Conservation (phyloP, 1,284 basidiomycete species). For the Malassezia psittaci region DNA sequence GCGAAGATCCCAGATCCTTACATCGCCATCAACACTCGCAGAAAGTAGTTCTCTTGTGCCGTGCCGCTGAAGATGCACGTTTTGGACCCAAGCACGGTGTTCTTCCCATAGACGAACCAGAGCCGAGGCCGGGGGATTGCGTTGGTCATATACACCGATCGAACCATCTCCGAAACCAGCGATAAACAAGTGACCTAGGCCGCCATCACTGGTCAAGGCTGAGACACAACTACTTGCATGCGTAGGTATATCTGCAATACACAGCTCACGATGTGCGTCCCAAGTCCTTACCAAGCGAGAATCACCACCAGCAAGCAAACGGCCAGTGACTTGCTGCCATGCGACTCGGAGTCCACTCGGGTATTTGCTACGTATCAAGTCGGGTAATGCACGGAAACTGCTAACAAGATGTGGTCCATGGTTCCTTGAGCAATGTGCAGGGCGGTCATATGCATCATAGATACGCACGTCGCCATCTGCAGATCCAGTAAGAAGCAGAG, state of each 20-base stretch:
- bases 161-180: slow-evolving; percentile 88
- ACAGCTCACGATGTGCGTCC: slow-evolving; percentile 86
- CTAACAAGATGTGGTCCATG: slow-evolving; percentile 69
- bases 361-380: slow-evolving; percentile 60
- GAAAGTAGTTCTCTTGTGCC: slow-evolving; percentile 68
- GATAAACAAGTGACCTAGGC: slow-evolving; percentile 68
- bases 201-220: slow-evolving; percentile 67
- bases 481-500: slow-evolving; percentile 75
- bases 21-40: slow-evolving; percentile 83
- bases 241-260: slow-evolving; percentile 72
- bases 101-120: slow-evolving; percentile 66
- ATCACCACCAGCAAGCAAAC: slow-evolving; percentile 79
- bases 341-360: slow-evolving; percentile 77
- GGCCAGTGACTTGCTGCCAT: slow-evolving; percentile 84
- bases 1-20: slow-evolving; percentile 85
- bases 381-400: slow-evolving; percentile 78
- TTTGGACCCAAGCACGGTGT: slow-evolving; percentile 84
- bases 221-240: slow-evolving; percentile 83
- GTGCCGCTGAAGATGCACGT: slow-evolving; percentile 72
- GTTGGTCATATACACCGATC: slow-evolving; percentile 81
- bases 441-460: slow-evolving; percentile 68
- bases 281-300: slow-evolving; percentile 78
- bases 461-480: slow-evolving; percentile 85
- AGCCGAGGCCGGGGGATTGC: slow-evolving; percentile 72
- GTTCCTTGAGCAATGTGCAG: neutral